A percentile compares a stretch with the other conserved stretches of the same genome.
Conservation (phyloP, 805 yeast genomes). For the Priceomyces medius region DNA sequence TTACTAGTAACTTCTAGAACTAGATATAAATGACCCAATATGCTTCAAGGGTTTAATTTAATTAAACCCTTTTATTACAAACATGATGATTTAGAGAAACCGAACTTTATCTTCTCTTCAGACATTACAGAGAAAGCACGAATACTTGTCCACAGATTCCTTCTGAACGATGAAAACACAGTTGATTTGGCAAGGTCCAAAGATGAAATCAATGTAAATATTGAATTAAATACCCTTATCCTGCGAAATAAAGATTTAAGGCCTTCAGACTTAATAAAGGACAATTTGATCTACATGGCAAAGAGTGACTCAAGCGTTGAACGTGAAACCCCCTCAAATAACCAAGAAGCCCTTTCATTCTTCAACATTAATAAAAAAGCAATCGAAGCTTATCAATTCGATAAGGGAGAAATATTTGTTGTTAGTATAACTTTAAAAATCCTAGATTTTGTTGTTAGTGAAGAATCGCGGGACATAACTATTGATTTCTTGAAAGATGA, state of each 20-base stretch:
- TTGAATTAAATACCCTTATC: slow-evolving; percentile 36
- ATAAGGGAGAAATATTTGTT: slow-evolving; percentile 30
- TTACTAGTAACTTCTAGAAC: too few relatives aligned
- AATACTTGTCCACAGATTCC: slow-evolving; percentile 3
- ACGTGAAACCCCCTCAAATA: not conserved
- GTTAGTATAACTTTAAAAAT: slow-evolving; percentile 27
- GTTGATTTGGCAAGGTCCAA: slow-evolving; percentile 9
- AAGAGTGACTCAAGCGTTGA: slow-evolving; percentile 9
- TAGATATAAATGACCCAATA: not conserved
- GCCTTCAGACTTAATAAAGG: slow-evolving; percentile 34
- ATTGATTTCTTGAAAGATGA: slow-evolving; percentile 32
- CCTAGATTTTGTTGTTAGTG: slow-evolving; percentile 20
- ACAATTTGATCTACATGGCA: slow-evolving; percentile 34
- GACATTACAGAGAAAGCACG: slow-evolving; percentile 29
- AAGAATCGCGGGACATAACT: slow-evolving; percentile 13
- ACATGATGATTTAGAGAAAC: slow-evolving; percentile 30
- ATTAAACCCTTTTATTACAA: slow-evolving; percentile 4
- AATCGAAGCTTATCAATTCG: slow-evolving; percentile 4
- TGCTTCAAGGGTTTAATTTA: slow-evolving; percentile 5
- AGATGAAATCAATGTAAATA: slow-evolving; percentile 23
- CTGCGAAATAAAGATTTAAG: slow-evolving; percentile 26
- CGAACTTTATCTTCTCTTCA: slow-evolving; percentile 38
- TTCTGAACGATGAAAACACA: slow-evolving; percentile 2
- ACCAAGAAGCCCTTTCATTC: not conserved
- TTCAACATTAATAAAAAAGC: not conserved